Evolutionary conservation across 2,329 filamentous ascomycete species (phyloP).

Genomic region (Cladosporium sp.): DNA sequence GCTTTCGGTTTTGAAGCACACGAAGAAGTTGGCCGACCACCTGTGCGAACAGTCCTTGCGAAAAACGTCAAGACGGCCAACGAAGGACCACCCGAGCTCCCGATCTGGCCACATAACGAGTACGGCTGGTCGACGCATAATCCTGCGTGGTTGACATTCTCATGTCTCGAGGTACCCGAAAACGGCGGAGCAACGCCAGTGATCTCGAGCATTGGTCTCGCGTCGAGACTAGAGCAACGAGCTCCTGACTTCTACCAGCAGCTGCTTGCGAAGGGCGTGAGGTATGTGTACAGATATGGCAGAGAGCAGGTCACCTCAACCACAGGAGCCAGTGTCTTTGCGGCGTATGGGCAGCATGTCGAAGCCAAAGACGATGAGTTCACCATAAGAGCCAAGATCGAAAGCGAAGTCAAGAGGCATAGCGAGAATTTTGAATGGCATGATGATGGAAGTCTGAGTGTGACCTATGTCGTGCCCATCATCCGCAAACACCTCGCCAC

Average conservation of each 20-base stretch:
- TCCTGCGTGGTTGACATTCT: neutral
- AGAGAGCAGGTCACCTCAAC: neutral
- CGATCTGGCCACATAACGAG: neutral
- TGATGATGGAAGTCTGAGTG: conserved; percentile 6
- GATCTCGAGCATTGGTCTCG: neutral
- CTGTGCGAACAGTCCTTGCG: neutral
- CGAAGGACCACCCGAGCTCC: neutral
- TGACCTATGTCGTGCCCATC: neutral
- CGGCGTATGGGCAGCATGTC: neutral
- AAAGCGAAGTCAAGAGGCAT: neutral
- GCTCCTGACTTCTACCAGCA: neutral
- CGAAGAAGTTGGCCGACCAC: conserved; percentile 1
- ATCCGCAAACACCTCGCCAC: conserved; percentile 5
- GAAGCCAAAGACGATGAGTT: neutral
- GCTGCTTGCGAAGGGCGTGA: neutral
- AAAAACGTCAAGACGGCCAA: conserved; percentile 1
- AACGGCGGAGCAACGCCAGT: neutral
- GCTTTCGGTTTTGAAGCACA: neutral
- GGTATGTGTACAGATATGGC: neutral
- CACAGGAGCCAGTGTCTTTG: conserved; percentile 1
- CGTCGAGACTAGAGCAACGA: neutral
- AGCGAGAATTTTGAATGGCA: neutral
- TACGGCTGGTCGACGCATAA: neutral
- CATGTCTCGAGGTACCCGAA: neutral
- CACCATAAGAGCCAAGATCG: neutral